Conservation (phyloP, 768 basidiomycete genomes). For the Inosperma sp. region DNA sequence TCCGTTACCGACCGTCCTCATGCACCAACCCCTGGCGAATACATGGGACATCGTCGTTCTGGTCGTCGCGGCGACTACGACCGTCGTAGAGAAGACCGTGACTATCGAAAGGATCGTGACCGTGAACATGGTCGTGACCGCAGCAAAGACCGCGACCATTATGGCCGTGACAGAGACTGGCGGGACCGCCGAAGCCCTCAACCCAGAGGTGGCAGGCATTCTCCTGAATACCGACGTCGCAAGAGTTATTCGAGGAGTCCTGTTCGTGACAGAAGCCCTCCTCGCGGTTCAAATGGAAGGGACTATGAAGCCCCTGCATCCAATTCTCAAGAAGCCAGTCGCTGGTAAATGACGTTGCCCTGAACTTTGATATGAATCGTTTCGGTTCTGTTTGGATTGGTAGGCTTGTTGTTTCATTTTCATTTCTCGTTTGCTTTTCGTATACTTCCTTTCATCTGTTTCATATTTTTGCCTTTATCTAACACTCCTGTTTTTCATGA, state of each 20-base stretch:
- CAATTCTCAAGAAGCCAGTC: conserved; percentile 37
- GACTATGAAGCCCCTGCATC: conserved; percentile 38
- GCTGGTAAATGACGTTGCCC: conserved; percentile 62
- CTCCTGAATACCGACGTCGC: conserved; percentile 71
- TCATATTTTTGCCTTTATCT: conserved; percentile 19
- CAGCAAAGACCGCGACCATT: conserved; percentile 52
- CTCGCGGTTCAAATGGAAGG: conserved; percentile 30
- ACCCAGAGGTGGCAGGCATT: conserved; percentile 63
- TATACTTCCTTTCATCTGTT: conserved; percentile 10
- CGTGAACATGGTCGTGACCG: conserved; percentile 52
- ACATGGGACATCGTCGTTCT: conserved; percentile 86
- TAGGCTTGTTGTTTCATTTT: conserved; percentile 23
- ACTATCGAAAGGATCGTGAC: conserved; percentile 36
- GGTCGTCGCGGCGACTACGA: conserved; percentile 36
- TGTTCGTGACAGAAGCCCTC: conserved; percentile 61
- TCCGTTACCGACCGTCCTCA: conserved; percentile 93
- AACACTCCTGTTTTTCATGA: conserved; percentile 18
- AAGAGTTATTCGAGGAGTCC: conserved; percentile 79
- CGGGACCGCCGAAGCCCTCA: conserved; percentile 76
- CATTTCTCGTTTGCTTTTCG: conserved; percentile 7
- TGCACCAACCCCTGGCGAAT: conserved; percentile 94
- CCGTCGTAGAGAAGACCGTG: conserved; percentile 36
- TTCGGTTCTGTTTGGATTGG: conserved; percentile 27
- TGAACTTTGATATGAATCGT: background rate
- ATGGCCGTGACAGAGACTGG: conserved; percentile 73